Percentiles rank a stretch among this genome's conserved stretches.
Conservation (phyloP, 257 asterid genomes). For the Osmanthus fragrans region DNA sequence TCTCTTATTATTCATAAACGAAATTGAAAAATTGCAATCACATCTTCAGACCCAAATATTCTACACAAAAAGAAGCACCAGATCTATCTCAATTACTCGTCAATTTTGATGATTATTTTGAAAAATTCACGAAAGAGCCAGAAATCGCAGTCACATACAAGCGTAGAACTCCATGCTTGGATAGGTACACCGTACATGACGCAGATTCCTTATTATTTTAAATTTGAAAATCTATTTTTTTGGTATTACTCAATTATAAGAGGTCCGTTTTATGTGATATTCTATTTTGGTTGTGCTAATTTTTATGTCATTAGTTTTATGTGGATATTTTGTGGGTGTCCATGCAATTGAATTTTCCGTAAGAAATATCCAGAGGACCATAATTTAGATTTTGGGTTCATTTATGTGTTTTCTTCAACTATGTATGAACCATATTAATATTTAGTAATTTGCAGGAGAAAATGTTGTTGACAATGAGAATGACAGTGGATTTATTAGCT, state of each 20-base stretch:
- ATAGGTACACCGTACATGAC: conserved; percentile 42
- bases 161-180: conserved; percentile 21
- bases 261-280: background rate
- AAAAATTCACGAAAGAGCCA: conserved; percentile 20
- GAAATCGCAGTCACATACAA: conserved; percentile 46
- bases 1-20: too few relatives aligned
- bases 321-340: background rate
- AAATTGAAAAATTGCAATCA: conserved; percentile 40
- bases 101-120: conserved; percentile 17
- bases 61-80: conserved; percentile 24
- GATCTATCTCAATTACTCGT: conserved; percentile 24
- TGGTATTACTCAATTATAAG: background rate
- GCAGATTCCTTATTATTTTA: background rate
- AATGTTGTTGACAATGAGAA: too few relatives aligned
- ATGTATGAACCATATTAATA: background rate
- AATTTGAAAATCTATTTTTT: background rate
- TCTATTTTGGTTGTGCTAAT: background rate
- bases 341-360: background rate
- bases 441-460: background rate
- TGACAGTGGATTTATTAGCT: conserved; percentile 32
- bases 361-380: background rate
- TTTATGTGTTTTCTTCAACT: background rate
- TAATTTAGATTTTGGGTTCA: background rate
- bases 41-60: conserved; percentile 53
- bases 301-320: background rate